Conservation (phyloP, 2,329 filamentous ascomycete genomes). For the Paecilomyces dactylethromorphus region DNA sequence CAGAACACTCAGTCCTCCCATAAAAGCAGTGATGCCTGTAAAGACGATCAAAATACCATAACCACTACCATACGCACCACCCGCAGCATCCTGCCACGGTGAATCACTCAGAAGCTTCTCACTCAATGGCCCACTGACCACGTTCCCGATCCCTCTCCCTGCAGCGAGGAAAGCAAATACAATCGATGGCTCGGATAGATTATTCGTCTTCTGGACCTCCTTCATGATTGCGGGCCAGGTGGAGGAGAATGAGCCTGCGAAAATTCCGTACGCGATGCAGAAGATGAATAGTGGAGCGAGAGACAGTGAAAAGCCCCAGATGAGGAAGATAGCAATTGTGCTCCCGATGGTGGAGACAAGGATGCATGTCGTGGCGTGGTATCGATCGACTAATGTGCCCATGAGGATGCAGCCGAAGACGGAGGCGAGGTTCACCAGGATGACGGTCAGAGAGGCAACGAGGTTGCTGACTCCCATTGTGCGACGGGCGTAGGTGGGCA, state of each 20-base stretch:
- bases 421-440: conserved; percentile 23
- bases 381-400: conserved; percentile 35
- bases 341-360: conserved; percentile 36
- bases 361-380: conserved; percentile 35
- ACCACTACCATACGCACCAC: conserved; percentile 18
- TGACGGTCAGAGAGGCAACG: conserved; percentile 16
- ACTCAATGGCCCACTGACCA: conserved; percentile 47
- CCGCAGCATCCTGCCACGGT: conserved; percentile 12
- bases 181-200: conserved; percentile 39
- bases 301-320: conserved; percentile 42
- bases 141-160: conserved; percentile 46
- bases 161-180: conserved; percentile 43
- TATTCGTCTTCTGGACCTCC: conserved; percentile 31
- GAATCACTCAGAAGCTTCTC: conserved; percentile 30
- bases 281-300: conserved; percentile 38
- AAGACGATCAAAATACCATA: conserved; percentile 22
- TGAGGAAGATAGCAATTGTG: conserved; percentile 34
- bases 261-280: conserved; percentile 38
- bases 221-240: conserved; percentile 42
- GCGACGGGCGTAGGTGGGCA: conserved; percentile 20
- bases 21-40: conserved; percentile 17
- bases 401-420: conserved; percentile 34
- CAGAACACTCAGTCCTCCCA: conserved; percentile 19
- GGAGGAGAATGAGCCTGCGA: conserved; percentile 37
- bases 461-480: conserved; percentile 14